Percentiles rank a stretch among this genome's conserved stretches.
Conservation (phyloP, 148 eudicot genomes). For the Camellia japonica region DNA sequence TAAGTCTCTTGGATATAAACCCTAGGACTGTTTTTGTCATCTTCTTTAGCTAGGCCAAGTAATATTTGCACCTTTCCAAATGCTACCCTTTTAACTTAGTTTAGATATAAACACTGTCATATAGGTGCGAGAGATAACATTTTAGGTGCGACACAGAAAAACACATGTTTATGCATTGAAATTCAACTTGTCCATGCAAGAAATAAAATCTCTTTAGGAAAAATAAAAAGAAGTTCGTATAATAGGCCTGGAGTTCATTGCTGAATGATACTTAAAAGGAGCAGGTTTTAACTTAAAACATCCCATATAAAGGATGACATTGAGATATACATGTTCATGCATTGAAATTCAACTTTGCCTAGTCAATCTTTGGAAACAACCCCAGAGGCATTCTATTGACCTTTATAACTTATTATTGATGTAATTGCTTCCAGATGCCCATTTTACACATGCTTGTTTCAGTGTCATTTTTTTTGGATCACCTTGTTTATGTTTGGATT, state of each 20-base stretch:
- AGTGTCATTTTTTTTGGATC: neutral
- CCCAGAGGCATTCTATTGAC: neutral
- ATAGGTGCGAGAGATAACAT: neutral
- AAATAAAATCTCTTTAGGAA: neutral
- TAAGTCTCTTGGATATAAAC: constrained; percentile 25
- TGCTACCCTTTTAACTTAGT: neutral
- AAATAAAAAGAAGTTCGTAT: neutral
- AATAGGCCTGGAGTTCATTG: neutral
- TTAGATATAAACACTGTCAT: constrained; percentile 1
- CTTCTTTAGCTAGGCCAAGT: neutral
- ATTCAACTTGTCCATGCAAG: neutral
- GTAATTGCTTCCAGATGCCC: neutral
- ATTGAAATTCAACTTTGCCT: neutral
- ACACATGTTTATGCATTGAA: neutral
- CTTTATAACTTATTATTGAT: neutral
- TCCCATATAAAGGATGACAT: neutral
- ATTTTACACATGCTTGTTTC: neutral
- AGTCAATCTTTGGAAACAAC: neutral
- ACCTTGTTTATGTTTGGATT: neutral
- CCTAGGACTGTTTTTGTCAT: neutral
- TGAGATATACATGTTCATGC: neutral
- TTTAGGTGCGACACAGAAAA: neutral
- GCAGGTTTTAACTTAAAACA: neutral
- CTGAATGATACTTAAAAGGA: neutral
- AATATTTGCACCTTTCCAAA: neutral